phyloP scores from a whole-genome alignment of 768 basidiomycete genomes.

The Chalciporus chontae region DNA sequence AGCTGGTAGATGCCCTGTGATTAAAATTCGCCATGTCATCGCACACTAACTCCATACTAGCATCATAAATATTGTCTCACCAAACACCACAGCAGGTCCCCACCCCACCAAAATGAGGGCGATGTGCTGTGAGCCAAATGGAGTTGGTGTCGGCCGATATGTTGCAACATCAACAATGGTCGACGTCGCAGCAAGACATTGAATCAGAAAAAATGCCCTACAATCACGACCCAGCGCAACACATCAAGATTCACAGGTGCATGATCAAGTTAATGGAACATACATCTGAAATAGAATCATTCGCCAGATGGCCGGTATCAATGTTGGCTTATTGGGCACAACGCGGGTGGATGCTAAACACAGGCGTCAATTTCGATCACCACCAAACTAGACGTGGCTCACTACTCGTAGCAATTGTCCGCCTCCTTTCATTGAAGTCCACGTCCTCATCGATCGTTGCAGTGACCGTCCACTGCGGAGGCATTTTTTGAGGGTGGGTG shows the following conservation, averaged over 20 bases:
- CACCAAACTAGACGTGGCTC: slow-evolving; percentile 1
- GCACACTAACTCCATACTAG: not conserved
- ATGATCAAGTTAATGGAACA: slow-evolving; percentile 6
- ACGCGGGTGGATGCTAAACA: slow-evolving; percentile 1
- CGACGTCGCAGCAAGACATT: slow-evolving; percentile 47
- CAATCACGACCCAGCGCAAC: too few relatives aligned
- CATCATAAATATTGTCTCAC: slow-evolving; percentile 28
- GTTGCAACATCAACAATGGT: slow-evolving; percentile 48
- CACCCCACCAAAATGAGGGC: slow-evolving; percentile 56
- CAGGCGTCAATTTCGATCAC: not conserved
- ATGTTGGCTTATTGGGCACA: slow-evolving; percentile 11
- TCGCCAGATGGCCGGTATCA: slow-evolving; percentile 46
- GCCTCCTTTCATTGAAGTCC: not conserved
- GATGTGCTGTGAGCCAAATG: slow-evolving; percentile 66
- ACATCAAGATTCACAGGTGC: not conserved
- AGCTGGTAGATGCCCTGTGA: slow-evolving; percentile 35
- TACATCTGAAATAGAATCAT: slow-evolving; percentile 57
- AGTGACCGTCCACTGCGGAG: slow-evolving; percentile 6
- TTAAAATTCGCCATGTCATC: not conserved
- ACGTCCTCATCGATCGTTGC: not conserved
- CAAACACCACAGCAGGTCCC: slow-evolving; percentile 56
- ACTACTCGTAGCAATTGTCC: slow-evolving; percentile 5
- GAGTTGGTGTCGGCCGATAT: slow-evolving; percentile 37
- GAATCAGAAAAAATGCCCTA: slow-evolving; percentile 43
- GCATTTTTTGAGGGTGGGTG: not conserved